phyloP scores from a whole-genome alignment of 306 rosid genomes.

The Quercus berberidifolia region DNA sequence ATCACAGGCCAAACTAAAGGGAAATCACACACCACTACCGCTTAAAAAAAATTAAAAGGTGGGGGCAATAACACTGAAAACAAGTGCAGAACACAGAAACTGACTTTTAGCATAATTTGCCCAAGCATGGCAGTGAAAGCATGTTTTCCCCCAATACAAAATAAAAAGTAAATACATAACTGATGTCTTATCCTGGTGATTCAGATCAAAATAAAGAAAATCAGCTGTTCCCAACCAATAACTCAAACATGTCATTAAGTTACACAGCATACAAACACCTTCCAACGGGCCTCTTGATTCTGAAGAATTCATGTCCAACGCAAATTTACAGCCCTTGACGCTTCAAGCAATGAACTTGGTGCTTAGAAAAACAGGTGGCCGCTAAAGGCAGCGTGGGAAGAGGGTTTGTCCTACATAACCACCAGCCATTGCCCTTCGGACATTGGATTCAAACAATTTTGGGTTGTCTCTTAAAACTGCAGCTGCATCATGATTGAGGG shows the following conservation, averaged over 20 bases:
- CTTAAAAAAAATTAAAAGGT: neutral
- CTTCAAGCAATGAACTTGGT: constrained; percentile 16
- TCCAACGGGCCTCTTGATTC: neutral
- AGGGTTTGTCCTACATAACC: constrained; percentile 53
- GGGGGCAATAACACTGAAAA: neutral
- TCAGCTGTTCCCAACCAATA: constrained; percentile 14
- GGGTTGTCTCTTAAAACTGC: constrained; percentile 53
- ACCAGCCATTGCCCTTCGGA: constrained; percentile 60
- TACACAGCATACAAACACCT: constrained; percentile 21
- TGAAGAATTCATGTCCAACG: neutral
- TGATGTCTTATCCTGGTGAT: constrained; percentile 12
- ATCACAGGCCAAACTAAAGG: too few relatives aligned
- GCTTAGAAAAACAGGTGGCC: constrained; percentile 9
- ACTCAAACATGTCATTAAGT: constrained; percentile 32
- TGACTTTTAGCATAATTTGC: neutral
- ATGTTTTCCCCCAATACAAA: constrained; percentile 5
- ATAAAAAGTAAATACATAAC: constrained; percentile 5
- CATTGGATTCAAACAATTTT: constrained; percentile 49
- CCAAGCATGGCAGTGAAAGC: constrained; percentile 1
- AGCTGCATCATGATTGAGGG: constrained; percentile 58
- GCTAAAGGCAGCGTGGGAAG: constrained; percentile 47
- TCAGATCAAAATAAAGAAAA: constrained; percentile 15
- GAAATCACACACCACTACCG: too few relatives aligned
- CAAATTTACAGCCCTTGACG: constrained; percentile 18
- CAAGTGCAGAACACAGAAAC: neutral